phyloP scores from a whole-genome alignment of 768 basidiomycete genomes.

The Rhizopogon sp. region DNA sequence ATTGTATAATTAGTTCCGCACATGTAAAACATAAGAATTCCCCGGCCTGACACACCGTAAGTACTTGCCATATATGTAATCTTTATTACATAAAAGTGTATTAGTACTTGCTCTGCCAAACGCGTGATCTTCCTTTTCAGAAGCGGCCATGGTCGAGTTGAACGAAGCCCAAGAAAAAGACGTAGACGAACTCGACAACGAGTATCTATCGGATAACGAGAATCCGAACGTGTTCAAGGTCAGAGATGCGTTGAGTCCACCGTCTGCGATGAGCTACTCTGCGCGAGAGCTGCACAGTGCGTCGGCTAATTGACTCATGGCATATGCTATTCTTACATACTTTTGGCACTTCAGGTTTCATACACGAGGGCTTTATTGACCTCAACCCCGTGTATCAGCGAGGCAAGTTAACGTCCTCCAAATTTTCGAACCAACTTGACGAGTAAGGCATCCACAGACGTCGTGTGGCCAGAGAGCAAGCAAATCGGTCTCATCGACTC shows the following conservation, averaged over 20 bases:
- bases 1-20: too few species aligned
- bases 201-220: slow-evolving; percentile 36
- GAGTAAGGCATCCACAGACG: slow-evolving; percentile 35
- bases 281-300: slow-evolving; percentile 44
- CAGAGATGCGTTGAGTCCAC: slow-evolving; percentile 34
- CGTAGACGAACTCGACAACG: slow-evolving; percentile 43
- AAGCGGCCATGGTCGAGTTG: slow-evolving; percentile 11
- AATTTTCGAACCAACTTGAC: not conserved
- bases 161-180: slow-evolving; percentile 30
- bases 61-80: too few species aligned
- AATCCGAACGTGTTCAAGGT: slow-evolving; percentile 41
- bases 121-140: not conserved
- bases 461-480: slow-evolving; percentile 73
- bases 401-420: slow-evolving; percentile 34
- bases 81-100: too few species aligned
- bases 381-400: slow-evolving; percentile 69
- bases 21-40: too few species aligned
- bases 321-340: not conserved
- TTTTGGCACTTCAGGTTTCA: slow-evolving; percentile 25
- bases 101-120: not conserved
- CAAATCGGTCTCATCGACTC: slow-evolving; percentile 53
- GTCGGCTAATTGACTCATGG: slow-evolving; percentile 7
- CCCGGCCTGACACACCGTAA: too few species aligned
- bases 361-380: slow-evolving; percentile 68
- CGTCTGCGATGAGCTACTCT: slow-evolving; percentile 36